phyloP scores from a whole-genome alignment of 257 asterid genomes.

The Paraleonurus japonicus region DNA sequence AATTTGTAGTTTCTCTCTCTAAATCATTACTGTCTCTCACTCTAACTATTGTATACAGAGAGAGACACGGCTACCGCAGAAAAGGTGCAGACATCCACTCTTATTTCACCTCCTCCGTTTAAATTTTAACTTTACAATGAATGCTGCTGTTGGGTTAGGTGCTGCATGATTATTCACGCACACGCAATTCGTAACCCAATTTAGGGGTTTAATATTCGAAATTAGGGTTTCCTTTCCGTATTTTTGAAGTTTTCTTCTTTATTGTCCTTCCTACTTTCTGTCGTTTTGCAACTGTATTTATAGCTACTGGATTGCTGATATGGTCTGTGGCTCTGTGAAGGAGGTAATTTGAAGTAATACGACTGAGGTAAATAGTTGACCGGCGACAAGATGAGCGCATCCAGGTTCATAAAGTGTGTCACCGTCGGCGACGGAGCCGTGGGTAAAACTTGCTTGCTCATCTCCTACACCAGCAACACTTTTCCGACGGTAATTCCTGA shows the following conservation, averaged over 20 bases:
- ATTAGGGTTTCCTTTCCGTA: conserved; percentile 32
- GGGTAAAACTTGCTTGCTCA: conserved; percentile 82
- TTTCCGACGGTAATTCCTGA: conserved; percentile 54
- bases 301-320: conserved; percentile 11
- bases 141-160: conserved; percentile 45
- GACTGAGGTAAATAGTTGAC: conserved; percentile 24
- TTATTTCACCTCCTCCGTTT: conserved; percentile 11
- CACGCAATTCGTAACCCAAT: conserved; percentile 20
- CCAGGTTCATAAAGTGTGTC: conserved; percentile 79
- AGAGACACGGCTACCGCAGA: not conserved
- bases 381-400: conserved; percentile 60
- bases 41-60: not conserved
- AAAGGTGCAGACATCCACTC: not conserved
- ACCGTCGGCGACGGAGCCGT: conserved; percentile 89
- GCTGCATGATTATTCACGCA: conserved; percentile 34
- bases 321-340: not conserved
- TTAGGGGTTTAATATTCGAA: conserved; percentile 16
- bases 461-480: conserved; percentile 82
- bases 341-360: not conserved
- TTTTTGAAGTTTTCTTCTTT: conserved; percentile 20
- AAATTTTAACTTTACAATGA: conserved; percentile 20
- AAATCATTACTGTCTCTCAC: conserved; percentile 20
- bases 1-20: not conserved
- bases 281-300: conserved; percentile 32
- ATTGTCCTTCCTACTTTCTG: conserved; percentile 22